These are phyloP conservation scores for Anethum foeniculum DNA, from an alignment of 140 eudicot genomes.

Conservation along the genomic window DNA sequence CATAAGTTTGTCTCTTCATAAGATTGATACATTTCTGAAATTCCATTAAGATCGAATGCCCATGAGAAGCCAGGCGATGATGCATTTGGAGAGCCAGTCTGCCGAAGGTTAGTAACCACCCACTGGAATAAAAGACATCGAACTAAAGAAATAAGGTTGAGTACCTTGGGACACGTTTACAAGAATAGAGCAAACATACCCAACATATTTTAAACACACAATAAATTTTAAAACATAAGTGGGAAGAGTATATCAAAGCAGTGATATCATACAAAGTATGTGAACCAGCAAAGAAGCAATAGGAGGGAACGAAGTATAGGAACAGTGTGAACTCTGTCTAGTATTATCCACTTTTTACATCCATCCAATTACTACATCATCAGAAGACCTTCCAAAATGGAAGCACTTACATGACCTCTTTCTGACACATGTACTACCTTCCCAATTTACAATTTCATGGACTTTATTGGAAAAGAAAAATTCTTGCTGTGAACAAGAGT, in stretches of 20 bases:
- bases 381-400: neutral
- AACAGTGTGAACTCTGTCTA: neutral
- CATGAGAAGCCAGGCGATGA: slow-evolving; percentile 57
- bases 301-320: neutral
- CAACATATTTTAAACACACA: neutral
- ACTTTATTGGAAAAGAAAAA: neutral
- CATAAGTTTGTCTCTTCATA: slow-evolving; percentile 88
- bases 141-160: neutral
- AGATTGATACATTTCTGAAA: slow-evolving; percentile 85
- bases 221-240: neutral
- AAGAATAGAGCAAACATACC: neutral
- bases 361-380: neutral
- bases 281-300: neutral
- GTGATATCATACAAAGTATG: neutral
- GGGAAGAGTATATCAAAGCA: neutral
- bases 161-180: neutral
- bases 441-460: neutral
- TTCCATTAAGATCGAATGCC: slow-evolving; percentile 79
- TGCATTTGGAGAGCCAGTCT: slow-evolving; percentile 36
- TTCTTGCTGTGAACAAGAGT: neutral
- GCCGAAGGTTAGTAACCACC: slow-evolving; percentile 83
- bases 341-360: neutral
- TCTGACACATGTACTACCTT: neutral
- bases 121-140: slow-evolving; percentile 48
- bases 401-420: neutral